Evolutionary conservation across 345 rosid species (phyloP).

Genomic region (Salix dunnii): DNA sequence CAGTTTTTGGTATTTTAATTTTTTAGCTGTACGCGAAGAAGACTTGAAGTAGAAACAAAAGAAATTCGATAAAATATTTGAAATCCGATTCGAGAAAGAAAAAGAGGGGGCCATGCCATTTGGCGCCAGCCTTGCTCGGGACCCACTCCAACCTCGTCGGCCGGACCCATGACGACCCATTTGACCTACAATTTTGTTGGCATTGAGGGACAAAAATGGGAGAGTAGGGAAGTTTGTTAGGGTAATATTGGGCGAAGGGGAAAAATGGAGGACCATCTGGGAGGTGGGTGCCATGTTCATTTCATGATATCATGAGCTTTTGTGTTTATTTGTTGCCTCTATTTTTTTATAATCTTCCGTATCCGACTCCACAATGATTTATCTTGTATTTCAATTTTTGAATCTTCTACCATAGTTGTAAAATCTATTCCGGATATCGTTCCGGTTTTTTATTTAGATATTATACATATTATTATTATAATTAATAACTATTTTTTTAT

Average conservation of each 20-base stretch:
- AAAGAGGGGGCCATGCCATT: neutral
- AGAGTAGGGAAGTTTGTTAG: neutral
- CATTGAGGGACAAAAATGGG: neutral
- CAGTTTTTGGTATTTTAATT: neutral
- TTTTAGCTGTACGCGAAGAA: no score
- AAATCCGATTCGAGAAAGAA: neutral
- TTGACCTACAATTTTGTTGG: neutral
- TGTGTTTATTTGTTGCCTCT: neutral
- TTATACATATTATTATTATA: no score
- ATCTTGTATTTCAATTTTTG: no score
- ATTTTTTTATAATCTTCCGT: no score
- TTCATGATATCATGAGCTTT: neutral
- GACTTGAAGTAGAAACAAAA: neutral
- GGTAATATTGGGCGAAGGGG: neutral
- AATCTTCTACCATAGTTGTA: no score
- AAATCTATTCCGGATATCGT: no score
- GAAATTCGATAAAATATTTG: neutral
- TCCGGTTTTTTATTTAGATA: no score
- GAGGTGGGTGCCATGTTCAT: neutral
- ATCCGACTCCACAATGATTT: no score
- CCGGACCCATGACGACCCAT: neutral
- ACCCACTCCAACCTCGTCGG: neutral
- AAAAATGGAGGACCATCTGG: neutral
- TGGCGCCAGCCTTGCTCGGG: slow-evolving; percentile 1
- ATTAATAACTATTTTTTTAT: no score